Evolutionary conservation across 768 basidiomycete species (phyloP), one percentile per base, ranked within the genome.

Genomic region (Podaxis pistillaris): DNA sequence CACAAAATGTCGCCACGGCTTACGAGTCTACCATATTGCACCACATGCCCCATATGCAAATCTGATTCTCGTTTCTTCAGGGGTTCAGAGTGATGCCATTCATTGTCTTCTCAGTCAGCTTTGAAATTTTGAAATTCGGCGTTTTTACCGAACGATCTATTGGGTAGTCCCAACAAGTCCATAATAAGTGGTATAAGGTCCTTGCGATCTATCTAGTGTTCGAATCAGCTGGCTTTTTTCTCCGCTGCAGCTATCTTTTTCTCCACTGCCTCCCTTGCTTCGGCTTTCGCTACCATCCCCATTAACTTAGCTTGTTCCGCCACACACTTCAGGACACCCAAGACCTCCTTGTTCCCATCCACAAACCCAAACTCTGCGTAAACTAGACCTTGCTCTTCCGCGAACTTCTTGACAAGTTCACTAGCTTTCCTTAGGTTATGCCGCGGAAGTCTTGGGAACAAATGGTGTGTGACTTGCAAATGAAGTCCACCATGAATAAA

Each of bases 401-500:
- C 94, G 68, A 90, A 98, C 68, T 90, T 83, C 72, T 94, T 96
- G 58, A 97, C 95, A 22, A 96, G 78, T 33, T 81, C 63, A 65
- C 91, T 93, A 2, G 96, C 96, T 59, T 86, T 80, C 38, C 86
- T 84, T 58, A 99, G 82, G 72, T 97, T 95, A 79, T 98, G 96
- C 41, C 97, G 82, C 2, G 97, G 97, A 1, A 98, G 80, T 11
- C 97, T 88, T 19, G 97, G 97, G 79, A 98, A 98, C 63, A 98
- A 83, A 74, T 98, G 96, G 68, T 99, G 97, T 1, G 96, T 94
- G 47, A 98, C 93, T 75, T 99, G 97, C 12, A 98, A 86, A 68
- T 99, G 94, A 19, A 99, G 84, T n/a, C 97, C 97, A 11, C 97
- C 97, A 70, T 99, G 97, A 37, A 99, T 76, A 71, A 95, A 98